Evolutionary conservation across 331 rosid species (phyloP).

Genomic region (Spiraea crenata): DNA sequence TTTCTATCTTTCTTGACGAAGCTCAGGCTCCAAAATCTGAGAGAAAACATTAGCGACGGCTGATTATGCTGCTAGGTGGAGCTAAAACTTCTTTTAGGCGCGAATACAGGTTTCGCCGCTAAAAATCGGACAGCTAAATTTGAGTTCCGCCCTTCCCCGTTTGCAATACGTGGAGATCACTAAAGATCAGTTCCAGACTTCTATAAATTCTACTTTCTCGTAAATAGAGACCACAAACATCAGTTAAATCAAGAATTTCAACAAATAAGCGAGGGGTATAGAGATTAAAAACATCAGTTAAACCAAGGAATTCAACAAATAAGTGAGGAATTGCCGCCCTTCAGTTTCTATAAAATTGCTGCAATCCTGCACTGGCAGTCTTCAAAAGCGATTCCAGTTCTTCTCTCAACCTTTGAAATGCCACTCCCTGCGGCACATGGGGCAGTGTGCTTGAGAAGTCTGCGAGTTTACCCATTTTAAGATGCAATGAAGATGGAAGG

Average conservation of each 20-base stretch:
- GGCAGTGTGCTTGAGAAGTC: conserved; percentile 84
- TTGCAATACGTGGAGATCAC: not conserved
- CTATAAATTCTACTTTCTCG: not conserved
- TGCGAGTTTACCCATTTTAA: conserved; percentile 89
- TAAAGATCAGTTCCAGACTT: too few species aligned
- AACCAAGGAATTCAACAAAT: not conserved
- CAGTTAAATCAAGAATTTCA: not conserved
- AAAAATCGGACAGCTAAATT: not conserved
- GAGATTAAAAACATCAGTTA: not conserved
- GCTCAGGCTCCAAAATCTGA: too few species aligned
- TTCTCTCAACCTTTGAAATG: conserved; percentile 70
- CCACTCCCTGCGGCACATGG: conserved; percentile 95
- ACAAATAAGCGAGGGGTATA: not conserved
- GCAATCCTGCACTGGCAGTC: not conserved
- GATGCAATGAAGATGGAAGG: conserved; percentile 89
- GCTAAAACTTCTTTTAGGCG: not conserved
- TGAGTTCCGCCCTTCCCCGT: fast-evolving
- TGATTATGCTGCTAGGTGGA: too few species aligned
- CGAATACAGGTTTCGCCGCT: not conserved
- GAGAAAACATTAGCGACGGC: too few species aligned
- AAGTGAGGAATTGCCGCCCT: not conserved
- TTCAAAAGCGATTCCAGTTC: not conserved
- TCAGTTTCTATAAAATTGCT: not conserved
- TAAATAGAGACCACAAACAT: too few species aligned
- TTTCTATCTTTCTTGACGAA: too few species aligned